A percentile compares a stretch with the other conserved stretches of the same genome.
phyloP scores from a whole-genome alignment of 2,329 filamentous ascomycete species.

The Fusarium pininemorale region DNA sequence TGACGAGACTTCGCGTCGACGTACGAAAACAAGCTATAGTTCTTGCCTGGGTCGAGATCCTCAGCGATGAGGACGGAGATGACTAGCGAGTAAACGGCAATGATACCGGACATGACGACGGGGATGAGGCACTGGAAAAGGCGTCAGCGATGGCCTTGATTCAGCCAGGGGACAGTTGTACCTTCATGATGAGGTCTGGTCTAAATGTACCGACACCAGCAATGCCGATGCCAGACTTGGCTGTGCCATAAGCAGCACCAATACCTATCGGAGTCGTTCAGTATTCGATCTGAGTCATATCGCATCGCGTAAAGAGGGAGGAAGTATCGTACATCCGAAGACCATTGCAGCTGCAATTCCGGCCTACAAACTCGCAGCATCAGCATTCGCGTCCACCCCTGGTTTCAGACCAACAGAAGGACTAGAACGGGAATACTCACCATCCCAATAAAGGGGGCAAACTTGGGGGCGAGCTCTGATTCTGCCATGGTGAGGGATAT shows the following conservation, averaged over 20 bases:
- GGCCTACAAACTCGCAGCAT: slow-evolving; percentile 59
- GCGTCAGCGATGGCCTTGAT: slow-evolving; percentile 18
- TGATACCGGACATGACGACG: slow-evolving; percentile 98
- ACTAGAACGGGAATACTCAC: slow-evolving; percentile 58
- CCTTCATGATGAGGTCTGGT: slow-evolving; percentile 92
- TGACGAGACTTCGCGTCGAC: slow-evolving; percentile 43
- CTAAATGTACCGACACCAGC: slow-evolving; percentile 85
- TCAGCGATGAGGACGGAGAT: slow-evolving; percentile 95
- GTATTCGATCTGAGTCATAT: slow-evolving; percentile 33
- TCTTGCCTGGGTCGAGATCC: slow-evolving; percentile 77
- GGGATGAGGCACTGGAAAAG: slow-evolving; percentile 77
- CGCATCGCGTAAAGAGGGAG: slow-evolving; percentile 19
- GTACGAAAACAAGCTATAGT: slow-evolving; percentile 87
- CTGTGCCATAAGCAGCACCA: slow-evolving; percentile 87
- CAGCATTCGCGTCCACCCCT: slow-evolving; percentile 35
- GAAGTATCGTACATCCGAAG: slow-evolving; percentile 74
- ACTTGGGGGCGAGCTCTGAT: slow-evolving; percentile 75
- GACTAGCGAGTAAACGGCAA: slow-evolving; percentile 97
- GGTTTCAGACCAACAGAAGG: background rate
- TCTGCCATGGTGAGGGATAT: slow-evolving; percentile 56
- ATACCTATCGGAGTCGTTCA: slow-evolving; percentile 55
- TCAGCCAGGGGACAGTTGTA: slow-evolving; percentile 45
- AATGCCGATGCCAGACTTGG: slow-evolving; percentile 89
- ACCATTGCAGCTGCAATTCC: slow-evolving; percentile 85
- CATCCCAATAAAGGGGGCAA: slow-evolving; percentile 90